Evolutionary conservation across 2,329 filamentous ascomycete genomes (phyloP), one percentile per base, ranked within the genome.

Genomic region (Lasiodiplodia sp.): DNA sequence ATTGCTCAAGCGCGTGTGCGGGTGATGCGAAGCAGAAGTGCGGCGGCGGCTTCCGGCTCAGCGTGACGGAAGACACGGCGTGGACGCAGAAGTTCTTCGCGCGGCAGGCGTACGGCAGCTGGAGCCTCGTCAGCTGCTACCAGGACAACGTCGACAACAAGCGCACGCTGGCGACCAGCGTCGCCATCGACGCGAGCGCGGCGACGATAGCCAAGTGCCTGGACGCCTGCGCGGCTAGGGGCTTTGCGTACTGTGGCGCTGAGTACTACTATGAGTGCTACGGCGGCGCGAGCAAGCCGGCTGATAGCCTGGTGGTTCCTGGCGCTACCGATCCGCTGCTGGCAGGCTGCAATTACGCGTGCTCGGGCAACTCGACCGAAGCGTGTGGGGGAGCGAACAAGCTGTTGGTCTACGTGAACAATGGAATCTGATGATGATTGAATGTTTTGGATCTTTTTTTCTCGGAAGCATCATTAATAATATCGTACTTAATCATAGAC

Each of bases 211-310:
- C 66, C 1, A 68, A 64, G 23, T 68, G 56, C 12, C n/a, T 68
- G 34, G 58, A 68, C 11, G 66, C 56, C 7, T 68, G 66, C 7
- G 34, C 37, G 7, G 69, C 71, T 21, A 67, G 66, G 3, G 71
- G 72, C 0, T 74, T 74, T 51, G 72, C 70, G 18, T 76, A 76
- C 44, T 71, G 73, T 31, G 75, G 73, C 14, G 76, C 75, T 0
- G 74, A 76, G 67, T 76, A 76, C 56, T 71, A 71, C 40, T 73
- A 73, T 56, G 76, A 80, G 71, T 78, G 77, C 53, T 79, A 72
- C 71, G 78, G 77, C 70, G 77, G 78, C 23, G 75, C 75, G 67
- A 73, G 69, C 23, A 71, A 74, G 28, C 74, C 74, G 5, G 40
- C 38, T 3, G 55, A 57, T 14, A 49, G 25, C 21, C 53, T 67